These are phyloP conservation scores for Trichophyton schoenleinii DNA, from an alignment of 2,329 filamentous ascomycete genomes.

Conservation along the genomic window DNA sequence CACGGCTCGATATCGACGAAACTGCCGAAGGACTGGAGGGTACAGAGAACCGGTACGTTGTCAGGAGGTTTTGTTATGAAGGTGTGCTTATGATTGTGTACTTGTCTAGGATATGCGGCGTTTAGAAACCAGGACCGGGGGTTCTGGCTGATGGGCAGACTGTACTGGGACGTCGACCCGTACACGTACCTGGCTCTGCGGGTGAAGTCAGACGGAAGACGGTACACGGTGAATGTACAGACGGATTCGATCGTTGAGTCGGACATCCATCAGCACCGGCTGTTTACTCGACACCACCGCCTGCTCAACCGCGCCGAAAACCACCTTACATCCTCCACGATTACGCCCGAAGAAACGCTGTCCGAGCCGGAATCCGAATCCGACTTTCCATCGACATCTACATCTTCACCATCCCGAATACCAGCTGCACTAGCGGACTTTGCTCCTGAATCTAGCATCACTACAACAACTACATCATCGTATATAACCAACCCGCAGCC, in stretches of 20 bases:
- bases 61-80: too few species aligned
- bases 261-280: slow-evolving; percentile 88
- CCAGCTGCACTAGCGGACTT: slow-evolving; percentile 29
- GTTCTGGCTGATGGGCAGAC: slow-evolving; percentile 70
- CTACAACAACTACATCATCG: slow-evolving; percentile 12
- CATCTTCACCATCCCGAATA: slow-evolving; percentile 11
- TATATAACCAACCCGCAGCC: slow-evolving; percentile 16
- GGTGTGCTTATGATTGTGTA: not conserved
- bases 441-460: slow-evolving; percentile 21
- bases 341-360: slow-evolving; percentile 13
- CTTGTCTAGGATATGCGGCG: slow-evolving; percentile 64
- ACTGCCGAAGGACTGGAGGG: slow-evolving; percentile 52
- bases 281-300: slow-evolving; percentile 45
- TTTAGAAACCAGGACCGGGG: slow-evolving; percentile 72
- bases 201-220: slow-evolving; percentile 77
- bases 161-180: slow-evolving; percentile 79
- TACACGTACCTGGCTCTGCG: slow-evolving; percentile 80
- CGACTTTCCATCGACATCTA: slow-evolving; percentile 6
- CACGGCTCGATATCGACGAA: slow-evolving; percentile 78
- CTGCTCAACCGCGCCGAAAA: slow-evolving; percentile 12
- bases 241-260: slow-evolving; percentile 86
- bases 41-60: slow-evolving; percentile 28
- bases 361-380: not conserved
- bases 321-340: slow-evolving; percentile 9
- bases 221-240: slow-evolving; percentile 91